Evolutionary conservation across 768 basidiomycete genomes (phyloP).

Genomic region (Mycena albidolilacea): DNA sequence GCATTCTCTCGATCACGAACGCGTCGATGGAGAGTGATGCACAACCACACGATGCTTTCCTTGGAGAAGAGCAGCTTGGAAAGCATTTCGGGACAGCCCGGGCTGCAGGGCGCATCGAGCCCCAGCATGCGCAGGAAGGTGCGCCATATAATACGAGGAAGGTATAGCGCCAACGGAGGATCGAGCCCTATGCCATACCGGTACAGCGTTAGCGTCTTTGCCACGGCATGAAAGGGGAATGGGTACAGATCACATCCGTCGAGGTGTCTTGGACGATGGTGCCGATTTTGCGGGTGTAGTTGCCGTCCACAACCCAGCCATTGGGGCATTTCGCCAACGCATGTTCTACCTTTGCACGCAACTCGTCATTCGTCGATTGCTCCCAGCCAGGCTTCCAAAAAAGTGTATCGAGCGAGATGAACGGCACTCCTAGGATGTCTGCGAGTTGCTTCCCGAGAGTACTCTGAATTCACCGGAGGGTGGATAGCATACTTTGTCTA

Average conservation of each 20-base stretch:
- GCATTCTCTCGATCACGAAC: constrained; percentile 45
- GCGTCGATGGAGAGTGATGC: constrained; percentile 57
- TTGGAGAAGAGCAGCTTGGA: constrained; percentile 60
- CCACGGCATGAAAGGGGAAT: not conserved
- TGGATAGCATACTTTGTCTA: not conserved
- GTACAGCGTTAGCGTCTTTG: not conserved
- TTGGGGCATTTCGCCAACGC: constrained; percentile 47
- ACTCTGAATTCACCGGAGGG: constrained; percentile 46
- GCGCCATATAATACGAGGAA: constrained; percentile 70
- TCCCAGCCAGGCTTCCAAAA: constrained; percentile 57
- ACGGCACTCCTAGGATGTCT: constrained; percentile 51
- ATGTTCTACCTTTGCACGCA: constrained; percentile 44
- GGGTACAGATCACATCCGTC: constrained; percentile 70
- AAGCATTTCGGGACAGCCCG: constrained; percentile 63
- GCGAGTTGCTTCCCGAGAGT: constrained; percentile 57
- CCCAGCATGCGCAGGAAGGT: constrained; percentile 65
- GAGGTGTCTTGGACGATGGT: constrained; percentile 53
- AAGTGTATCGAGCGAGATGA: constrained; percentile 54
- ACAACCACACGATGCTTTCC: constrained; percentile 69
- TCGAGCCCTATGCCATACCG: constrained; percentile 70
- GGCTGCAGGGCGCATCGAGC: constrained; percentile 57
- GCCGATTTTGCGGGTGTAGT: constrained; percentile 52
- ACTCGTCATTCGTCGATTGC: constrained; percentile 40
- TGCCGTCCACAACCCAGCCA: constrained; percentile 72
- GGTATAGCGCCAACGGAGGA: constrained; percentile 72